phyloP scores from a whole-genome alignment of 2,329 filamentous ascomycete genomes.

The Rutstroemia sp. region DNA sequence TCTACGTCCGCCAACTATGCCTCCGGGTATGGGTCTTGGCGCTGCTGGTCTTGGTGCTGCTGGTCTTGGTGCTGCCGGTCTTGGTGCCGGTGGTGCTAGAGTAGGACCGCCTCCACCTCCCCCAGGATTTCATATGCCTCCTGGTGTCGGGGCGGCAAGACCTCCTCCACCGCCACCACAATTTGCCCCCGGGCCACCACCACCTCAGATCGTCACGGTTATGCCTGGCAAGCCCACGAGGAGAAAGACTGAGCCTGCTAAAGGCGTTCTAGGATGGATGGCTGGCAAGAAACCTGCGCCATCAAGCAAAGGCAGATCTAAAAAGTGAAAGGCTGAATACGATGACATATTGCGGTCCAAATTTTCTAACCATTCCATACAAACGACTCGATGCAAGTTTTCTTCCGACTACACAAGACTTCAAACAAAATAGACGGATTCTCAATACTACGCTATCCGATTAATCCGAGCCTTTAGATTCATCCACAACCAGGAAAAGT shows the following conservation, averaged over 20 bases:
- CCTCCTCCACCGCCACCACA: conserved; percentile 10
- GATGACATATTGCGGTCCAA: neutral
- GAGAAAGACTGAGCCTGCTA: conserved; percentile 14
- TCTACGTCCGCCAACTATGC: conserved; percentile 5
- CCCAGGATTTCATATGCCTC: neutral
- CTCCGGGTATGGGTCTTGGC: conserved; percentile 5
- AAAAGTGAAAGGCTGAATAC: conserved; percentile 20
- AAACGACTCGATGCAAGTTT: neutral
- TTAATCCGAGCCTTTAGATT: neutral
- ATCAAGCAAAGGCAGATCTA: conserved; percentile 25
- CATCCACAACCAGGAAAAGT: too few relatives aligned
- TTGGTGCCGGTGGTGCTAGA: too few relatives aligned
- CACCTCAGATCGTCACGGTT: conserved; percentile 1
- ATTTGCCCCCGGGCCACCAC: conserved; percentile 4
- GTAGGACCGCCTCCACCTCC: conserved; percentile 12
- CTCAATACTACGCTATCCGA: neutral
- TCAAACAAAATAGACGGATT: neutral
- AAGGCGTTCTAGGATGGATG: conserved; percentile 24
- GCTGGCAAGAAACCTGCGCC: conserved; percentile 21
- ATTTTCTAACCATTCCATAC: neutral
- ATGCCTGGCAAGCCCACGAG: conserved; percentile 8
- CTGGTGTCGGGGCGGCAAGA: neutral
- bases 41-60: neutral
- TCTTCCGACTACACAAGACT: neutral
- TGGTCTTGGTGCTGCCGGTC: too few relatives aligned